Conservation (phyloP, 306 rosid species). For the Cotoneaster glaucophyllus region DNA sequence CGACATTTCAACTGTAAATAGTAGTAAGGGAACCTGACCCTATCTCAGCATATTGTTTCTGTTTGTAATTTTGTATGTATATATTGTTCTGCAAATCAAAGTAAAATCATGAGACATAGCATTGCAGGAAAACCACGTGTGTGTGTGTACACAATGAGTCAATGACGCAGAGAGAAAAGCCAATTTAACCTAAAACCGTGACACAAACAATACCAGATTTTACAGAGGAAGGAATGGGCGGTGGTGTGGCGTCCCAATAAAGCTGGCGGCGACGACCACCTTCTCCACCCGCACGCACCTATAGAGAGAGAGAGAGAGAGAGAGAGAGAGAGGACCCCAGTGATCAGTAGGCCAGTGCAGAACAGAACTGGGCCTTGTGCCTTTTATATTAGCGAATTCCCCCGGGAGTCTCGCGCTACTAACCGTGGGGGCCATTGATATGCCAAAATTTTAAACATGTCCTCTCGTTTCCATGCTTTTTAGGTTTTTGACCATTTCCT, state of each 20-base stretch:
- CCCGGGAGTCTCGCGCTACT: slow-evolving; percentile 67
- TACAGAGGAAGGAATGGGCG: not conserved
- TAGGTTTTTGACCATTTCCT: not conserved
- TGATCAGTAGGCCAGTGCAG: not conserved
- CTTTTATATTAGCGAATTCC: slow-evolving; percentile 11
- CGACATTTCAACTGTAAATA: slow-evolving; percentile 36
- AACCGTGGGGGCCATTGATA: not conserved
- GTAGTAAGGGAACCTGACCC: not conserved
- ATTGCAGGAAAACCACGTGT: slow-evolving; percentile 29
- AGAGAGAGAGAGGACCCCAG: not conserved
- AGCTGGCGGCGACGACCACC: slow-evolving; percentile 30
- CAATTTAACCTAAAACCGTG: not conserved
- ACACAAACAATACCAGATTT: not conserved
- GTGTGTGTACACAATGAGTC: not conserved
- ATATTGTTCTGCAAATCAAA: not conserved
- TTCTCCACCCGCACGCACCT: not conserved
- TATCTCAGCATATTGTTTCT: not conserved
- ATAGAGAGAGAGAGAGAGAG: slow-evolving; percentile 1
- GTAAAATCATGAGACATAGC: not conserved
- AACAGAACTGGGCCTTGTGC: not conserved
- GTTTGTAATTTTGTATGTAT: not conserved
- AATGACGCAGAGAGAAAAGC: not conserved
- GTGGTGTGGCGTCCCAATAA: not conserved
- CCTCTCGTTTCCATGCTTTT: not conserved
- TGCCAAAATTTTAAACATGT: not conserved